phyloP scores from a whole-genome alignment of 2,329 filamentous ascomycete genomes.

The Neoascochyta sp. region DNA sequence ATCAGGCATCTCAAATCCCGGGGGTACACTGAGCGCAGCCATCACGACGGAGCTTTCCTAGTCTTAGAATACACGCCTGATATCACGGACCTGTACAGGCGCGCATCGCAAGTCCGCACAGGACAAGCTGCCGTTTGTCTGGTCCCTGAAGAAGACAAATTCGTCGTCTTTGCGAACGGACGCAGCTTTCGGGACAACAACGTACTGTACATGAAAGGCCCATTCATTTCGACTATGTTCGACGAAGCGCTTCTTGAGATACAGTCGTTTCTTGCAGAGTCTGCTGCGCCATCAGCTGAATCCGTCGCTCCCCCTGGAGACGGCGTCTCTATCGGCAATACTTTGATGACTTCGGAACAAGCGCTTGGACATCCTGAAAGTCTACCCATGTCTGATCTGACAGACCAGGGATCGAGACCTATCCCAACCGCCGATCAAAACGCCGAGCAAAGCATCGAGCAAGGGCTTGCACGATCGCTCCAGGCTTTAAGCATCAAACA shows the following conservation, averaged over 20 bases:
- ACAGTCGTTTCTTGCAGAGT: no score
- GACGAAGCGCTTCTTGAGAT: no score
- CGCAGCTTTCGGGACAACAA: slow-evolving; percentile 13
- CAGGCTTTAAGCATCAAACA: not conserved
- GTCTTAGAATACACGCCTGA: slow-evolving; percentile 25
- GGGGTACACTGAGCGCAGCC: slow-evolving; percentile 12
- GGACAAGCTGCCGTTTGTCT: slow-evolving; percentile 28
- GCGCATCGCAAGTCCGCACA: slow-evolving; percentile 6
- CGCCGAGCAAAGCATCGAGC: no score
- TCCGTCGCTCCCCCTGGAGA: no score
- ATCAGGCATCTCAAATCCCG: slow-evolving; percentile 9
- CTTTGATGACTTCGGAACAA: no score
- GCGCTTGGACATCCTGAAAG: no score
- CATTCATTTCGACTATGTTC: slow-evolving; percentile 19
- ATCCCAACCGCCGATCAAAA: no score
- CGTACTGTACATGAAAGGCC: slow-evolving; percentile 25
- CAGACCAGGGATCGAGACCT: no score
- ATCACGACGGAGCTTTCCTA: slow-evolving; percentile 13
- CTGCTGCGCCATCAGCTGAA: no score
- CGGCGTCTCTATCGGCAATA: no score
- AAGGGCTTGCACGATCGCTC: slow-evolving; percentile 1
- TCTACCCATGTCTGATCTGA: not conserved
- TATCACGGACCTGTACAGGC: slow-evolving; percentile 13
- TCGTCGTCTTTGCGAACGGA: slow-evolving; percentile 14
- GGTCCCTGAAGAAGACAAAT: slow-evolving; percentile 21